Percentiles rank a stretch among this genome's conserved stretches.
Conservation (phyloP, 2,329 filamentous ascomycete genomes). For the Aureobasidium sp. region DNA sequence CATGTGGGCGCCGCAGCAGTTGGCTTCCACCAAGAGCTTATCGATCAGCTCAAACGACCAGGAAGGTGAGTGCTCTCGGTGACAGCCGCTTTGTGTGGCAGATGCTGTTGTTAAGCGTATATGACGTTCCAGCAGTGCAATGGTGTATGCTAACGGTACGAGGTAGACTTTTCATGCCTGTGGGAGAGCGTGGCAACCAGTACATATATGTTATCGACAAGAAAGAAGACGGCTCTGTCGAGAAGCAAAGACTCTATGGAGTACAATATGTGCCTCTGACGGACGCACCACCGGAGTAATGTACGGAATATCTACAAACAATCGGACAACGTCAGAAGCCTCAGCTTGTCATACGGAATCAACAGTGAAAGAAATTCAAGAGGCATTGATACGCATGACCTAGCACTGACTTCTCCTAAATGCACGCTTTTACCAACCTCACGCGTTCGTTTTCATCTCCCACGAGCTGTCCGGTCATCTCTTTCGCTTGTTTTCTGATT, state of each 20-base stretch:
- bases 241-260: slow-evolving; percentile 56
- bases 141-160: slow-evolving; percentile 12
- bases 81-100: neutral
- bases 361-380: neutral
- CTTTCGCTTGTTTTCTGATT: neutral
- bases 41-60: slow-evolving; percentile 70
- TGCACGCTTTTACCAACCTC: neutral
- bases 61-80: slow-evolving; percentile 49
- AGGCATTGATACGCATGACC: neutral
- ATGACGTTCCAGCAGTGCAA: neutral
- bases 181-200: slow-evolving; percentile 54
- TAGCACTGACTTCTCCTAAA: no score
- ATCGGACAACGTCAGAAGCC: neutral
- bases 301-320: neutral
- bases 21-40: slow-evolving; percentile 61
- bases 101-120: neutral
- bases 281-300: slow-evolving; percentile 49
- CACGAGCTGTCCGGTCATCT: neutral
- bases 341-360: neutral
- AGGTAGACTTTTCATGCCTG: slow-evolving; percentile 65
- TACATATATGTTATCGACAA: slow-evolving; percentile 71
- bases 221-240: slow-evolving; percentile 55
- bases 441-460: neutral
- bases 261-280: slow-evolving; percentile 74
- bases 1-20: slow-evolving; percentile 86